Evolutionary conservation across 176 grass and related monocot species (phyloP), one percentile per base, ranked within the genome.

Genomic region (Zea luxurians): DNA sequence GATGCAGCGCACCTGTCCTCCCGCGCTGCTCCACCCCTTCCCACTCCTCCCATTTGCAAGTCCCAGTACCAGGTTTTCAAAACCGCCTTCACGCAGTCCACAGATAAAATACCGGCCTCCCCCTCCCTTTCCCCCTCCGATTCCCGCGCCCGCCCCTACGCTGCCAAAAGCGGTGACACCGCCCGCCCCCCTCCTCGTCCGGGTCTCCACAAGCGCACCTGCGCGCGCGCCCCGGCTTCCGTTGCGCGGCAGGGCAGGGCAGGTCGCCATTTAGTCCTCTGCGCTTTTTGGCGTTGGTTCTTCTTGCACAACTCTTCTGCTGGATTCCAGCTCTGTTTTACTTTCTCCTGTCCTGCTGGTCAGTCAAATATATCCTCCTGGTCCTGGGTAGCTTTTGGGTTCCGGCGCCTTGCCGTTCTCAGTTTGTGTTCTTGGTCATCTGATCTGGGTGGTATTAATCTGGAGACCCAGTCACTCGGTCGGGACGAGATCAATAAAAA

Each of bases 51-150:
- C 27, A 27, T 27, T 27, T 27, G 27, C 27, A 27, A 17, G 2
- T 3, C 15, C 53, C 17, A 13, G 1, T 49, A 54, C 54, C 6
- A 71, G 45, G 13, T 64, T 70, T 67, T 72, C 44, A 55, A 84
- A 78, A 84, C 82, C 82, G 59, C 59, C 21, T 12, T 42, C 68
- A 4, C 7, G 10, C 34, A 57, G 60, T 48, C 48, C 83, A 73
- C 83, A 85, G 66, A 73, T 59, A 79, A 44, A 85, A 85, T 78
- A 60, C 10, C 47, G 13, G 20, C 48, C 48, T 66, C 38, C 71
- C 2, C 18, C 9, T 2, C 10, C 57, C n/a, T 2, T 45, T 4
- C 15, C 17, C 40, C n/a, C 2, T 13, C 44, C 4, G n/a, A 66
- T 54, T 42, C 58, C 13, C 70, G 48, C 48, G 12, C 7, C 34